Conservation (phyloP, 78 protist genomes). For the Monosiga brevicollis region DNA sequence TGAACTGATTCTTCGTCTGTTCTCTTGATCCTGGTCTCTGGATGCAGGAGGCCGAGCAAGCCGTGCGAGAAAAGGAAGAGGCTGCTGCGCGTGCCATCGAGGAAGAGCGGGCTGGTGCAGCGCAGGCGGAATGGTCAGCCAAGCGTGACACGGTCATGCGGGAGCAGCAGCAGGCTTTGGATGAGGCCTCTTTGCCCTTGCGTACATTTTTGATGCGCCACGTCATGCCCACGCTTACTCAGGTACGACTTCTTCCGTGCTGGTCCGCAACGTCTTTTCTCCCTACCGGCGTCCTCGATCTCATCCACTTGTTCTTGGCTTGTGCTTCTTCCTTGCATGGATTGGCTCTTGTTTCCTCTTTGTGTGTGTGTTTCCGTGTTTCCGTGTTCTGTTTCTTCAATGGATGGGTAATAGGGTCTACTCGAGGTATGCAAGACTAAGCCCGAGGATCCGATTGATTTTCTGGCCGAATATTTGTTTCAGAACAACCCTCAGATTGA, state of each 20-base stretch:
- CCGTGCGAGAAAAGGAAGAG: constrained; percentile 5
- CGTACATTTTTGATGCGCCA: constrained; percentile 30
- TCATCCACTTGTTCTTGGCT: too few species aligned
- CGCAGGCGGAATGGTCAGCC: background rate
- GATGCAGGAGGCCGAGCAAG: background rate
- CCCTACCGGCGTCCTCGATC: too few species aligned
- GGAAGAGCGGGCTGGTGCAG: background rate
- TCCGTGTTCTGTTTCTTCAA: background rate
- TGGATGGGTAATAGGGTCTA: constrained; percentile 15
- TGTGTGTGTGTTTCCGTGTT: background rate
- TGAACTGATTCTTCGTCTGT: too few species aligned
- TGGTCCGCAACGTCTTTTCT: too few species aligned
- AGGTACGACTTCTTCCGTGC: constrained; percentile 2
- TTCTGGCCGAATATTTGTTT: constrained; percentile 60
- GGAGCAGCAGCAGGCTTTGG: constrained; percentile 37
- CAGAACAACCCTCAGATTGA: constrained; percentile 11
- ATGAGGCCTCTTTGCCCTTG: constrained; percentile 32
- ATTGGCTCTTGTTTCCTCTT: background rate
- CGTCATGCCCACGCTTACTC: constrained; percentile 60
- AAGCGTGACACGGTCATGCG: background rate
- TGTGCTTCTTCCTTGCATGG: background rate
- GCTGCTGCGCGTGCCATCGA: background rate
- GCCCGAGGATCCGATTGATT: constrained; percentile 71
- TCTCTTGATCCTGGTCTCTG: too few species aligned
- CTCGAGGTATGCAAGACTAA: constrained; percentile 45